Evolutionary conservation across 108 stramenopile genomes (phyloP), one percentile per base, ranked within the genome.

Genomic region (Nannochloropsis oceanica): DNA sequence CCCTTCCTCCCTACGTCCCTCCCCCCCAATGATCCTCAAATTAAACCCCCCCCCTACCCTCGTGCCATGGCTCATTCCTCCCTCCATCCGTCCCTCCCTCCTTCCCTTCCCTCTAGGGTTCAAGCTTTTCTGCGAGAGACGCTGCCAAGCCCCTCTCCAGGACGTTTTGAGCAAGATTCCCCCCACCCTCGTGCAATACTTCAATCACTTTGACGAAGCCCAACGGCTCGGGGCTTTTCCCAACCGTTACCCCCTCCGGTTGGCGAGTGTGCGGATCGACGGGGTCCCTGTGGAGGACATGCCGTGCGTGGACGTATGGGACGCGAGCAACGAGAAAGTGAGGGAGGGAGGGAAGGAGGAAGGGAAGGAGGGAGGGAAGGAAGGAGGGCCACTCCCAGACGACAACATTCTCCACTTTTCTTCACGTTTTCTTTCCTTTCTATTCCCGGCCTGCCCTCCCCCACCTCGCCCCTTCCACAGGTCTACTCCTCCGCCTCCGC

Each of bases 241-340:
- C 44, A 91, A 94, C 85, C 92, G 91, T 12, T 87, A 91, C 59
- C 94, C 95, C 12, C 84, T 96, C 24, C 80, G 93, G 24, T 86
- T 95, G 18, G 81, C 89, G 80, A 92, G 93, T 9, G 91, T 96
- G 79, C 83, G 90, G 0, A 83, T 96, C 13, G 93, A 94, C 83
- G 95, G 95, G 12, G 92, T 96, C 9, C 95, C 95, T 0, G 94
- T 96, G 27, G 95, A 96, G 84, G 94, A 95, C 82, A 91, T 94
- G 87, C 95, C 95, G 0, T 93, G 93, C 85, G 81, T 96, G 22
- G 94, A 96, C 88, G 93, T 96, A 80, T 96, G 93, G 93, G 91
- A 93, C 79, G 83, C 43, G 91, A 80, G n/a, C 59, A 73, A n/a
- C n/a, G 59, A n/a, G 22, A 73, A 73, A 10, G 59, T 73, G 59